phyloP scores from a whole-genome alignment of 2,329 filamentous ascomycete genomes.

The Phoma sp. region DNA sequence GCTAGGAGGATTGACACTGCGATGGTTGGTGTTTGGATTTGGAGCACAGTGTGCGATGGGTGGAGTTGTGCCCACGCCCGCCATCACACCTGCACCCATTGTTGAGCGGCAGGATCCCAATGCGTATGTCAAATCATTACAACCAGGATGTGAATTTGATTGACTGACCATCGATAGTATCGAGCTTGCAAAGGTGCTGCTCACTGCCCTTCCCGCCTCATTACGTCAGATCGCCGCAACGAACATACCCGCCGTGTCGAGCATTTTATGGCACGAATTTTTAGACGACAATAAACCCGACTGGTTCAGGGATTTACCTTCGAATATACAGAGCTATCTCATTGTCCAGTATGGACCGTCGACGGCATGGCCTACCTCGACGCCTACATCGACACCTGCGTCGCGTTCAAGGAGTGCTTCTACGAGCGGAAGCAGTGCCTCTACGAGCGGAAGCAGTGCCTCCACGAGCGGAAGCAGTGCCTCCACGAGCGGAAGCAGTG shows the following conservation, averaged over 20 bases:
- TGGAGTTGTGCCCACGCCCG: constrained; percentile 26
- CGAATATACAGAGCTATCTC: constrained; percentile 45
- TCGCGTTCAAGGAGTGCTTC: too few relatives aligned
- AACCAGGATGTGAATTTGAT: not conserved
- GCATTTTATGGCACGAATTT: constrained; percentile 45
- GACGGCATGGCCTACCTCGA: constrained; percentile 35
- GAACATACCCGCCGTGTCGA: constrained; percentile 45
- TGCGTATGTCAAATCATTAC: constrained; percentile 34
- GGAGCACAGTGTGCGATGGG: constrained; percentile 20
- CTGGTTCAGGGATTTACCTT: constrained; percentile 45
- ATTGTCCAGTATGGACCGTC: constrained; percentile 42
- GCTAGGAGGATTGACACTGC: constrained; percentile 27
- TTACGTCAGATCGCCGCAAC: constrained; percentile 46
- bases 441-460: too few relatives aligned
- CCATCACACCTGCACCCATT: constrained; percentile 40
- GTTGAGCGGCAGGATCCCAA: constrained; percentile 36
- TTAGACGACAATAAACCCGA: constrained; percentile 42
- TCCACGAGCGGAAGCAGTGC: too few relatives aligned
- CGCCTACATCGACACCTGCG: constrained; percentile 25
- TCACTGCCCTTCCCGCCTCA: constrained; percentile 46
- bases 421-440: too few relatives aligned
- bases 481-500: too few relatives aligned
- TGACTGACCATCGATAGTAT: constrained; percentile 31
- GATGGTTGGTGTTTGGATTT: constrained; percentile 20
- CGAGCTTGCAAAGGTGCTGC: constrained; percentile 43